phyloP scores from a whole-genome alignment of 805 yeast genomes.

The Wilhelminamyces savonicus region DNA sequence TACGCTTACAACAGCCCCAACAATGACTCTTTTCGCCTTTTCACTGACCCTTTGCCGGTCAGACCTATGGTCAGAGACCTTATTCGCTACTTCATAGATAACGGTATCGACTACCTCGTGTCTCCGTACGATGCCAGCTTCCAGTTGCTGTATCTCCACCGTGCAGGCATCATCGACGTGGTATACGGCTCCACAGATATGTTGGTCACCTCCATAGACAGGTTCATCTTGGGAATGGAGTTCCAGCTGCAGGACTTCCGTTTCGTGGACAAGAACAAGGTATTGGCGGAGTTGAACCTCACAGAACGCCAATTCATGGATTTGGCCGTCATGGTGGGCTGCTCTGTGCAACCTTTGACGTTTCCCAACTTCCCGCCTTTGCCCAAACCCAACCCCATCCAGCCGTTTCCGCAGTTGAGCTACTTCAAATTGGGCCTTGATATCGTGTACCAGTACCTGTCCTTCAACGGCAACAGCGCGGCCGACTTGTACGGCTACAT shows the following conservation, averaged over 20 bases:
- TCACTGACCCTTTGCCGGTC: constrained; percentile 42
- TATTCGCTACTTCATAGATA: constrained; percentile 48
- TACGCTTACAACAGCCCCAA: constrained; percentile 13
- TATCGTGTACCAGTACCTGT: constrained; percentile 26
- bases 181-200: constrained; percentile 83
- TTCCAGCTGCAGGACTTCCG: constrained; percentile 58
- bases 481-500: constrained; percentile 39
- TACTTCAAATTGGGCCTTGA: constrained; percentile 36
- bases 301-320: constrained; percentile 68
- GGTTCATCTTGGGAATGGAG: constrained; percentile 68
- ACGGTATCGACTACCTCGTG: constrained; percentile 58
- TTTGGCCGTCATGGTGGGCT: constrained; percentile 72
- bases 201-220: constrained; percentile 58
- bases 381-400: constrained; percentile 34
- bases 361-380: constrained; percentile 47
- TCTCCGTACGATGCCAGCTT: constrained; percentile 81
- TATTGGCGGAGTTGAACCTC: constrained; percentile 56
- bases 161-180: constrained; percentile 55
- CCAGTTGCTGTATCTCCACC: constrained; percentile 69
- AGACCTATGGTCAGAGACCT: constrained; percentile 51
- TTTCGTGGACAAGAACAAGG: constrained; percentile 51
- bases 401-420: constrained; percentile 35
- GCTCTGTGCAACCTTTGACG: constrained; percentile 61
- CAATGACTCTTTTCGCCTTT: constrained; percentile 47
- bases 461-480: constrained; percentile 17